Evolutionary conservation across 2,329 filamentous ascomycete genomes (phyloP), one percentile per base, ranked within the genome.

Genomic region (Mycocentrospora acerina): DNA sequence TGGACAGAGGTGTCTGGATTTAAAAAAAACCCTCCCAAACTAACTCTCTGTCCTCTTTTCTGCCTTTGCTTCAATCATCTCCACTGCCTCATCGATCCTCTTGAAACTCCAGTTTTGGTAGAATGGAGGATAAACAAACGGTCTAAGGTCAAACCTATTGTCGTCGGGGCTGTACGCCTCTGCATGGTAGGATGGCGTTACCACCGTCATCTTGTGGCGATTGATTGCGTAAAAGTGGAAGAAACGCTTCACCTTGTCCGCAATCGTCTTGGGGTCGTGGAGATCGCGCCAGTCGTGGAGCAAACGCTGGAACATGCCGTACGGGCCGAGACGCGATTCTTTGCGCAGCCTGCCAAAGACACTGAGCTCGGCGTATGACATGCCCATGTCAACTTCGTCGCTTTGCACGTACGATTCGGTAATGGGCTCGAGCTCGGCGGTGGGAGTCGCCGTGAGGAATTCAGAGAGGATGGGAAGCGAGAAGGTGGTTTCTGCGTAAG

Each of bases 401-500:
- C 67, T 71, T 47, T 82, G 78, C 4, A 76, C 74, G 52, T 86
- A 85, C 12, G 71, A 72, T 2, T 76, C 73, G 0, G 82, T 84
- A 31, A 86, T 79, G 7, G 85, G 85, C 52, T 85, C 79, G 58
- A 75, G 66, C 43, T 76, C 72, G 9, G 71, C 71, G 0, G 72
- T 75, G 3, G 71, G 72, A 0, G 69, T 68, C 5, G 71, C 65
- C 14, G 59, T 52, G 35, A 90, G 64, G 68, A 90, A 90, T 8
- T 80, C 74, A 8, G 79, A 64, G 2, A 89, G 75, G 36, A 85
- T 79, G 0, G 83, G 82, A 1, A 90, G 66, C 4, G 76, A 63
- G 55, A 86, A 88, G 24, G 75, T 46, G 0, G 29, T 46, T 2
- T 44, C 29, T 0, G 63, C 60, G 75, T 80, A 89, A n/a, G 68